Conservation (phyloP, 2,329 filamentous ascomycete species). For the Colletotrichum cereale region DNA sequence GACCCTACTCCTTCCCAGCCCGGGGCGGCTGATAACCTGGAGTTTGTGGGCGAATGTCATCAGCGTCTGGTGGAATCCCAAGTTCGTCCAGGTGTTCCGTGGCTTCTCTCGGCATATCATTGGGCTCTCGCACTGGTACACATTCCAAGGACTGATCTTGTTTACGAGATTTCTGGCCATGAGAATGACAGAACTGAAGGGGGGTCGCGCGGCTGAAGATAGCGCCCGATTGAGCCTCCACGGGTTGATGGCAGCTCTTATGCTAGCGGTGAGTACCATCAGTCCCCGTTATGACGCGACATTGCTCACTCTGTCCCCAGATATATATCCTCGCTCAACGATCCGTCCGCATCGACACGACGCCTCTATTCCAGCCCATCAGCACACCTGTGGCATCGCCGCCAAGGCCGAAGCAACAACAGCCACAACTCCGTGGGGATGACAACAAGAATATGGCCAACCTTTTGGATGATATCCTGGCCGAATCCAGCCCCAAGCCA, state of each 20-base stretch:
- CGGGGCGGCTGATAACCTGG: conserved; percentile 58
- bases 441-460: conserved; percentile 60
- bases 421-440: conserved; percentile 42
- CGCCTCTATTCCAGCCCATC: conserved; percentile 61
- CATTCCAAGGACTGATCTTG: conserved; percentile 71
- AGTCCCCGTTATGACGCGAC: background rate
- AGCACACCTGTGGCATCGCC: conserved; percentile 44
- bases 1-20: conserved; percentile 47
- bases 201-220: conserved; percentile 52
- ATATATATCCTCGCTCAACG: conserved; percentile 58
- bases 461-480: conserved; percentile 59
- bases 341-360: conserved; percentile 68
- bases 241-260: conserved; percentile 64
- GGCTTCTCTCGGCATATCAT: conserved; percentile 71
- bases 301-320: conserved; percentile 50
- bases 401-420: conserved; percentile 38
- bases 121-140: conserved; percentile 75
- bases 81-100: conserved; percentile 69
- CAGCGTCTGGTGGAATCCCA: conserved; percentile 77
- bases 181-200: conserved; percentile 55
- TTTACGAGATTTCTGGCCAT: conserved; percentile 65
- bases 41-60: conserved; percentile 63
- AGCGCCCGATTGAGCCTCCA: conserved; percentile 66
- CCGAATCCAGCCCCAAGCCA: conserved; percentile 43
- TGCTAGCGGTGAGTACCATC: conserved; percentile 63